Percentiles rank a stretch among this genome's conserved stretches.
phyloP scores from a whole-genome alignment of 352 stramenopile genomes.

The Halophytophthora batemanensis region DNA sequence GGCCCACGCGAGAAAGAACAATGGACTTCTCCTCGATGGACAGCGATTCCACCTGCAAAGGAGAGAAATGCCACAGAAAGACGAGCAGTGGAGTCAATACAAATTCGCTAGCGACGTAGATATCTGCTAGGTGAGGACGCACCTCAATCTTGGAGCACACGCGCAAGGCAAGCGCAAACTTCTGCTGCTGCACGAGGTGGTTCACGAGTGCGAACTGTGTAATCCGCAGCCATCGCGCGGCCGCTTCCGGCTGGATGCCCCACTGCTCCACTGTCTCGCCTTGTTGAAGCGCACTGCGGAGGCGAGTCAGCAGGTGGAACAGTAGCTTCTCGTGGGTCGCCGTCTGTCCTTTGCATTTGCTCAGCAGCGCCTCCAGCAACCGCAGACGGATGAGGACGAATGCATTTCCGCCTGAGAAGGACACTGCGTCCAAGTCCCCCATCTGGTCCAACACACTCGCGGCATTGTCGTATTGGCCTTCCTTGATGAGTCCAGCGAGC shows the following conservation, averaged over 20 bases:
- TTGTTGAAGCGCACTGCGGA: slow-evolving; percentile 28
- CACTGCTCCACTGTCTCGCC: slow-evolving; percentile 26
- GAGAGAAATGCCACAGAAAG: slow-evolving; percentile 1
- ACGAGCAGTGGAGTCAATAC: background rate
- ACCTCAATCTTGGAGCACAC: slow-evolving; percentile 69
- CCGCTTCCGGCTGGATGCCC: slow-evolving; percentile 28
- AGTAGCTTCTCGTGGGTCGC: slow-evolving; percentile 64
- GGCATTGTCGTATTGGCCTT: slow-evolving; percentile 74
- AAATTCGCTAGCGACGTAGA: background rate
- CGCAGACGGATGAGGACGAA: slow-evolving; percentile 60
- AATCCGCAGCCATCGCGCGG: slow-evolving; percentile 54
- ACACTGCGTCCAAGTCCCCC: slow-evolving; percentile 49
- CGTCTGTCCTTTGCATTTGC: slow-evolving; percentile 64
- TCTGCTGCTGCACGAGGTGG: slow-evolving; percentile 67
- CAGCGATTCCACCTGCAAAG: slow-evolving; percentile 34
- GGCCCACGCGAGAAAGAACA: slow-evolving; percentile 57
- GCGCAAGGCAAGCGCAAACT: slow-evolving; percentile 62
- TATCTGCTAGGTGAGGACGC: slow-evolving; percentile 10
- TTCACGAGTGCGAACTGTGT: slow-evolving; percentile 66
- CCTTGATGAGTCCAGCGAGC: slow-evolving; percentile 76
- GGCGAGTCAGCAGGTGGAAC: slow-evolving; percentile 46
- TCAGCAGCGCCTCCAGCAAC: slow-evolving; percentile 62
- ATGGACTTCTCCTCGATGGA: slow-evolving; percentile 41
- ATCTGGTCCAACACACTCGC: slow-evolving; percentile 74
- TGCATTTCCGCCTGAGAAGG: slow-evolving; percentile 15